These are phyloP conservation scores for Tetradesmus obliquus DNA, from an alignment of 139 green algal species.

Conservation along the genomic window DNA sequence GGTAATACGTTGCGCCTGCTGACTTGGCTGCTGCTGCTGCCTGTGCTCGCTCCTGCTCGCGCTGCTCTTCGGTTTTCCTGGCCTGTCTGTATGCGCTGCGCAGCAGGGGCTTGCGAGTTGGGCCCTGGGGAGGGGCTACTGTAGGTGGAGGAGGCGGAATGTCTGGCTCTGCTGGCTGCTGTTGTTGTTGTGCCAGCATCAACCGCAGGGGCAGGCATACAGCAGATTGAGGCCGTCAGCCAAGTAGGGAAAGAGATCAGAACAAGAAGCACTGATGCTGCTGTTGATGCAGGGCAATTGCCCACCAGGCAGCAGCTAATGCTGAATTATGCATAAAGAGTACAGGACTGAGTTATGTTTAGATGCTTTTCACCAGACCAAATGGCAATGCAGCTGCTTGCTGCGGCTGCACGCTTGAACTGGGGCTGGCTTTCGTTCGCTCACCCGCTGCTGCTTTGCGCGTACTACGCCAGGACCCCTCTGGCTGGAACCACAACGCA, in stretches of 20 bases:
- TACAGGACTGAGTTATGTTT: too few relatives aligned
- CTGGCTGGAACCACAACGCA: neutral
- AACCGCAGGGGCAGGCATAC: too few relatives aligned
- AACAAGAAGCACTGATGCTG: neutral
- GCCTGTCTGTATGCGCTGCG: neutral
- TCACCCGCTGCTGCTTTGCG: neutral
- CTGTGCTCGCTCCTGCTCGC: neutral
- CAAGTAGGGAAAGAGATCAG: too few relatives aligned
- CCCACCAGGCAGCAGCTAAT: neutral
- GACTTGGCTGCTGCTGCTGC: neutral
- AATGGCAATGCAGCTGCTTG: neutral
- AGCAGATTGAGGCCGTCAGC: too few relatives aligned
- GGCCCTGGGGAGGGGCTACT: neutral
- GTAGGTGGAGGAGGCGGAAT: neutral
- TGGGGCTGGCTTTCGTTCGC: neutral
- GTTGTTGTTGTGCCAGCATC: neutral
- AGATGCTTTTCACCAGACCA: too few relatives aligned
- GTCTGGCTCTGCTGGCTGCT: neutral
- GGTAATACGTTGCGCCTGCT: neutral
- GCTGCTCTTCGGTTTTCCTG: neutral
- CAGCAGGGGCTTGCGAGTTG: neutral
- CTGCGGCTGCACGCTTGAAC: neutral
- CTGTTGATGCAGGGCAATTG: neutral
- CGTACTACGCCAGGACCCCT: neutral
- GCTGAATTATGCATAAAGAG: neutral